Conservation (phyloP, 148 eudicot species). For the Diospyros kaki region DNA sequence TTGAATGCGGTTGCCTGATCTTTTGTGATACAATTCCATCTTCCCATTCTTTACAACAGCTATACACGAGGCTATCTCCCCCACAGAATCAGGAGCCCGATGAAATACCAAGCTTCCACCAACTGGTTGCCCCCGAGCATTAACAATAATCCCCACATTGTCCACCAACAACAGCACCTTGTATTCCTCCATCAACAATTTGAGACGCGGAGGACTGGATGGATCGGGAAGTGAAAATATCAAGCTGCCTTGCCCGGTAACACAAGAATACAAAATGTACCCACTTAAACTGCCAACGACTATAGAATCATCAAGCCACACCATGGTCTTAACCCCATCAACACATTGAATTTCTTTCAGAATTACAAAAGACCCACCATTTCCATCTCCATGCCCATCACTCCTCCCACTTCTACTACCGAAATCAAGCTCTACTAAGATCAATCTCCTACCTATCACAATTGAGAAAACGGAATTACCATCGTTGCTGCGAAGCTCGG, state of each 20-base stretch:
- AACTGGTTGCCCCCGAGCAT: slow-evolving; percentile 78
- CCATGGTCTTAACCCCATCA: slow-evolving; percentile 57
- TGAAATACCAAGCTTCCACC: slow-evolving; percentile 89
- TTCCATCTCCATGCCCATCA: background rate
- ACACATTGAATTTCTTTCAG: slow-evolving; percentile 71
- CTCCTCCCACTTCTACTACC: slow-evolving; percentile 17
- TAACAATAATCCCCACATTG: slow-evolving; percentile 71
- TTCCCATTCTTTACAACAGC: slow-evolving; percentile 50
- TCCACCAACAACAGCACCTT: slow-evolving; percentile 79
- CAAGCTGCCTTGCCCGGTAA: slow-evolving; percentile 50
- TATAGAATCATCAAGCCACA: slow-evolving; percentile 81
- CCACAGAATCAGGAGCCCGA: slow-evolving; percentile 64
- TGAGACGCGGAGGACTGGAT: slow-evolving; percentile 50
- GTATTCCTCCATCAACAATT: slow-evolving; percentile 53
- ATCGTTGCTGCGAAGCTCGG: slow-evolving; percentile 24
- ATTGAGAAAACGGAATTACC: slow-evolving; percentile 46
- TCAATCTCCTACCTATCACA: slow-evolving; percentile 54
- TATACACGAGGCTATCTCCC: slow-evolving; percentile 60
- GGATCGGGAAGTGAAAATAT: slow-evolving; percentile 78
- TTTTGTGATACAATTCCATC: slow-evolving; percentile 80
- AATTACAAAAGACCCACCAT: slow-evolving; percentile 41
- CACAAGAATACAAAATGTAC: slow-evolving; percentile 72
- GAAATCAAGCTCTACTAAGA: slow-evolving; percentile 46
- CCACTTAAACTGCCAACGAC: slow-evolving; percentile 64
- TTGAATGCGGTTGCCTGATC: slow-evolving; percentile 67